These are phyloP conservation scores for Cutaneotrichosporon arboriforme DNA, from an alignment of 1,284 basidiomycete genomes.

Conservation along the genomic window DNA sequence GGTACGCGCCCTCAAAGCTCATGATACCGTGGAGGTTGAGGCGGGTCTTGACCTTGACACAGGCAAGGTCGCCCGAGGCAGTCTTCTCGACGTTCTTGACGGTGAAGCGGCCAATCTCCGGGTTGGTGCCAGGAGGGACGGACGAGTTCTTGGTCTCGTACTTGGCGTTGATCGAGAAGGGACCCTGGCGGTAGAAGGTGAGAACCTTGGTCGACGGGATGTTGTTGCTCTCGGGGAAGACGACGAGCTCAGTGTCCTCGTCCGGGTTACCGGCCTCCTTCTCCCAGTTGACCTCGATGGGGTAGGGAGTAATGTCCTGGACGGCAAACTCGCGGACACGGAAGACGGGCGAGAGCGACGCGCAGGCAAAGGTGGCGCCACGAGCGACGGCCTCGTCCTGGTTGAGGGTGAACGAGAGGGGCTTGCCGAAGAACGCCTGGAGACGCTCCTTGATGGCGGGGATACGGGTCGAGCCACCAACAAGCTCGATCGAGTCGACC, in stretches of 20 bases:
- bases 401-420: constrained; percentile 81
- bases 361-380: constrained; percentile 88
- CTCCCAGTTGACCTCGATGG: constrained; percentile 83
- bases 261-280: constrained; percentile 66
- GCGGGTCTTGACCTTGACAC: constrained; percentile 82
- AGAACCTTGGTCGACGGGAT: constrained; percentile 89
- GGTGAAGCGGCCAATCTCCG: constrained; percentile 72
- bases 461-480: constrained; percentile 64
- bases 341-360: constrained; percentile 91
- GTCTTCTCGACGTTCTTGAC: constrained; percentile 68
- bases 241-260: constrained; percentile 79
- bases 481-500: constrained; percentile 62
- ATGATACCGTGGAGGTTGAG: constrained; percentile 78
- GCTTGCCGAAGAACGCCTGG: constrained; percentile 62
- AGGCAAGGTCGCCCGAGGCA: constrained; percentile 64
- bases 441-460: constrained; percentile 65
- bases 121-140: constrained; percentile 72
- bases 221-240: constrained; percentile 74
- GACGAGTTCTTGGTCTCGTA: constrained; percentile 62
- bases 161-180: constrained; percentile 77
- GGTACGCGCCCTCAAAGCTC: constrained; percentile 76
- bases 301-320: constrained; percentile 74
- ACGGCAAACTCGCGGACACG: constrained; percentile 86
- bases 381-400: constrained; percentile 91
- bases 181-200: constrained; percentile 81